These are phyloP conservation scores for Boeremia lycopersici DNA, from an alignment of 2,329 filamentous ascomycete species.

Conservation along the genomic window DNA sequence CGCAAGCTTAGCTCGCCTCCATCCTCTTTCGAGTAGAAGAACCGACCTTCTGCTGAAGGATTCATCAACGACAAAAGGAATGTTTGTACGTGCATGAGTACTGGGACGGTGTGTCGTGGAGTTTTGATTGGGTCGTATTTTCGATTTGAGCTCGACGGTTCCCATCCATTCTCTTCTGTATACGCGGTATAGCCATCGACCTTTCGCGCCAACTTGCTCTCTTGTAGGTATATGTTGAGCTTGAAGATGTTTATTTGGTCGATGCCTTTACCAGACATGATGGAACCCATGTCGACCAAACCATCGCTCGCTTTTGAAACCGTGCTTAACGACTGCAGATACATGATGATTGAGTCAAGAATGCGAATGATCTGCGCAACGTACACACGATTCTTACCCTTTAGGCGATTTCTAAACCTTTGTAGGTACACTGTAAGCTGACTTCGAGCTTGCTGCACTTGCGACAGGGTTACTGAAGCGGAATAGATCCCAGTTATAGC, in stretches of 20 bases:
- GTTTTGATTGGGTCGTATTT: slow-evolving; percentile 2
- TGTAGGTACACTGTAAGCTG: slow-evolving; percentile 84
- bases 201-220: slow-evolving; percentile 92
- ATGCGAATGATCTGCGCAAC: slow-evolving; percentile 85
- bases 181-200: slow-evolving; percentile 85
- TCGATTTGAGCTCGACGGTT: slow-evolving; percentile 14
- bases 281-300: slow-evolving; percentile 70
- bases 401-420: slow-evolving; percentile 85
- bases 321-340: slow-evolving; percentile 62
- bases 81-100: slow-evolving; percentile 66
- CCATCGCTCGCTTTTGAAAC: slow-evolving; percentile 61
- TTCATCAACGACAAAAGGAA: slow-evolving; percentile 87
- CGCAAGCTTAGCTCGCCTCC: slow-evolving; percentile 67
- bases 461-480: slow-evolving; percentile 72
- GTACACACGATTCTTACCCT: slow-evolving; percentile 89
- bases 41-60: slow-evolving; percentile 69
- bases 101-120: slow-evolving; percentile 53
- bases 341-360: slow-evolving; percentile 76
- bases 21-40: slow-evolving; percentile 61
- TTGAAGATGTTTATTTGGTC: slow-evolving; percentile 96
- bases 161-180: slow-evolving; percentile 56
- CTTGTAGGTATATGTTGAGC: slow-evolving; percentile 83
- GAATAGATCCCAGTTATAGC: slow-evolving; percentile 88
- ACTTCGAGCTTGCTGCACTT: slow-evolving; percentile 72
- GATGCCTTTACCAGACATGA: slow-evolving; percentile 83